Evolutionary conservation across 2,329 filamentous ascomycete genomes (phyloP).

Genomic region (Fusarium robinianum): DNA sequence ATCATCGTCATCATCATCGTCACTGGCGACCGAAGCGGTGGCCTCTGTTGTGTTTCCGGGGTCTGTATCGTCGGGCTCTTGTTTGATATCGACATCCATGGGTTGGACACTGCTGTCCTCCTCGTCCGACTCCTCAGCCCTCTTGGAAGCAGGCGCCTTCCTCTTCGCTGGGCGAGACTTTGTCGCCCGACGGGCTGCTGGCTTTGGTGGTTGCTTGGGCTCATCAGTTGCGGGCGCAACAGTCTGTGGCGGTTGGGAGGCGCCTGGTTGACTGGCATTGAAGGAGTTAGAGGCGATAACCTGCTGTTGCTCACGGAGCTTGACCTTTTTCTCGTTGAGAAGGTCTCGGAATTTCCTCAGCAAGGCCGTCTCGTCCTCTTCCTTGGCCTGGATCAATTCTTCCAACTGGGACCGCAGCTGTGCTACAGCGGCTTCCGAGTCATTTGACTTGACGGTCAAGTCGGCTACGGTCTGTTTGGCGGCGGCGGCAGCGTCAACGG

Average conservation of each 20-base stretch:
- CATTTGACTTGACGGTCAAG: slow-evolving; percentile 47
- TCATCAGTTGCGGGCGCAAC: slow-evolving; percentile 12
- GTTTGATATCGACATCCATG: slow-evolving; percentile 55
- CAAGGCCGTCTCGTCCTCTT: slow-evolving; percentile 67
- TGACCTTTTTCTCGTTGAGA: slow-evolving; percentile 79
- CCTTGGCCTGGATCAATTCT: slow-evolving; percentile 68
- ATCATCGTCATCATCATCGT: slow-evolving; percentile 44
- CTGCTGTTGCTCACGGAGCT: slow-evolving; percentile 74
- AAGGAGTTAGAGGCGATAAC: slow-evolving; percentile 56
- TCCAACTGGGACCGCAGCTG: slow-evolving; percentile 67
- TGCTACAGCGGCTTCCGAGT: slow-evolving; percentile 59
- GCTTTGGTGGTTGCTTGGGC: slow-evolving; percentile 22
- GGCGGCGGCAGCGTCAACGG: slow-evolving; percentile 53
- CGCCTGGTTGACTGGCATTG: slow-evolving; percentile 40
- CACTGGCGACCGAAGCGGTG: slow-evolving; percentile 49
- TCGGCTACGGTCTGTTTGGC: slow-evolving; percentile 50
- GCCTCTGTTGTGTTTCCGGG: slow-evolving; percentile 48
- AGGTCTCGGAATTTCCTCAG: slow-evolving; percentile 72
- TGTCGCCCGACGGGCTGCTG: slow-evolving; percentile 35
- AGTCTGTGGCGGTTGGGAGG: slow-evolving; percentile 35
- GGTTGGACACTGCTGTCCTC: slow-evolving; percentile 45
- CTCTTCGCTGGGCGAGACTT: slow-evolving; percentile 55
- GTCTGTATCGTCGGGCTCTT: slow-evolving; percentile 47
- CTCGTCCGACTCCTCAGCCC: slow-evolving; percentile 50
- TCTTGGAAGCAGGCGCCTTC: slow-evolving; percentile 49